These are phyloP conservation scores for Umbelopsis sp. DNA, from an alignment of 192 early-diverging fungal genomes.

Conservation along the genomic window DNA sequence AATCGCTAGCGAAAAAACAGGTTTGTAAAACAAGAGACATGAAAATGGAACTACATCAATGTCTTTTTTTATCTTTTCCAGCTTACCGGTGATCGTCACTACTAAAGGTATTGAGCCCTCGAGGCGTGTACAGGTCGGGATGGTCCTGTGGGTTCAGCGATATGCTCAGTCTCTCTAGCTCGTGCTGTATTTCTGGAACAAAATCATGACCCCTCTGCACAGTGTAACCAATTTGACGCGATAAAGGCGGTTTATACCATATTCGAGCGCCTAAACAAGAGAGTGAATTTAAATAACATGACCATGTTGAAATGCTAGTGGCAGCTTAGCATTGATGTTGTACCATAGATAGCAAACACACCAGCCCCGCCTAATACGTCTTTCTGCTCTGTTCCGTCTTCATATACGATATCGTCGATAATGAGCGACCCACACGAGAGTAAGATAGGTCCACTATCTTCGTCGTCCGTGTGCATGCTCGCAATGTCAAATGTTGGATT, in stretches of 20 bases:
- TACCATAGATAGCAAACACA: conserved; percentile 49
- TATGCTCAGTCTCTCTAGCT: conserved; percentile 32
- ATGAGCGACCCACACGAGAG: conserved; percentile 34
- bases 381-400: conserved; percentile 33
- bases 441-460: neutral
- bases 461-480: neutral
- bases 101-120: conserved; percentile 43
- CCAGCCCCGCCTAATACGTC: conserved; percentile 46
- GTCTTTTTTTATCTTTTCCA: too few relatives aligned
- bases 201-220: conserved; percentile 43
- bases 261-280: conserved; percentile 40
- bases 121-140: conserved; percentile 33
- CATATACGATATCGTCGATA: conserved; percentile 38
- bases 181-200: conserved; percentile 30
- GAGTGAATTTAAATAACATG: neutral
- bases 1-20: conserved; percentile 20
- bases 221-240: conserved; percentile 38
- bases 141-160: conserved; percentile 30
- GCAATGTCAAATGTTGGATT: neutral
- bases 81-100: conserved; percentile 37
- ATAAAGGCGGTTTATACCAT: conserved; percentile 34
- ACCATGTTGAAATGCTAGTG: neutral
- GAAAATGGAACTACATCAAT: neutral
- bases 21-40: neutral
- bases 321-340: neutral